Evolutionary conservation across 805 yeast species (phyloP), one percentile per base, ranked within the genome.

Genomic region (Metschnikowia kunwiensis): DNA sequence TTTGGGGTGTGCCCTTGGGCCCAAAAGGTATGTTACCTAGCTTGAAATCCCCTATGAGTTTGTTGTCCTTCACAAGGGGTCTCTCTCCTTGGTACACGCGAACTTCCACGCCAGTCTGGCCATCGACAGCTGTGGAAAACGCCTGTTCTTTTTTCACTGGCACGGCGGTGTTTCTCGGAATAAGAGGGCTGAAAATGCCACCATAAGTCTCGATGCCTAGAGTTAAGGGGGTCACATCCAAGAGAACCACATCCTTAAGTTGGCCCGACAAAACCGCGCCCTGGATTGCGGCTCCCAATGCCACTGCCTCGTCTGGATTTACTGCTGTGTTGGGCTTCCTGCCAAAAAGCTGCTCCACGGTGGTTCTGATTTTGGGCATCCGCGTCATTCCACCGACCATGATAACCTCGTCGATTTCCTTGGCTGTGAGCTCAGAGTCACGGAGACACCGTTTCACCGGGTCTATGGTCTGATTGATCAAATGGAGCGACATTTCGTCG

Each of bases 341-440:
- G 22, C 73, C 70, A 55, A 85, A 83, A 11, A 80, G 46, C 7
- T 66, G 65, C 44, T 69, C 73, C 14, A 85, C 91, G 6, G 78
- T 68, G 24, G 70, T 70, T 43, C 87, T 66, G 42, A 85, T 77
- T 60, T 78, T 80, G 37, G 94, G 94, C 95, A 85, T 85, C 60
- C 94, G 69, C 4, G 95, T 84, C 94, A 85, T 85, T 46, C 95
- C 95, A 40, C 95, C 95, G 25, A 85, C 94, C 27, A 85, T 57
- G 28, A 85, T 75, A 20, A 85, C 78, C 57, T 85, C 88, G 53
- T 84, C 85, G 32, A 84, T 70, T 23, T 83, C 86, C 22, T 73
- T 71, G 6, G 80, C 67, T 27, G 77, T 68, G 45, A 85, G 61
- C 24, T 76, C 82, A 1, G 93, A 87, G 62, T 85, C 95, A 50